These are phyloP conservation scores for Carpinus viminea DNA, from an alignment of 306 rosid species.

Conservation along the genomic window DNA sequence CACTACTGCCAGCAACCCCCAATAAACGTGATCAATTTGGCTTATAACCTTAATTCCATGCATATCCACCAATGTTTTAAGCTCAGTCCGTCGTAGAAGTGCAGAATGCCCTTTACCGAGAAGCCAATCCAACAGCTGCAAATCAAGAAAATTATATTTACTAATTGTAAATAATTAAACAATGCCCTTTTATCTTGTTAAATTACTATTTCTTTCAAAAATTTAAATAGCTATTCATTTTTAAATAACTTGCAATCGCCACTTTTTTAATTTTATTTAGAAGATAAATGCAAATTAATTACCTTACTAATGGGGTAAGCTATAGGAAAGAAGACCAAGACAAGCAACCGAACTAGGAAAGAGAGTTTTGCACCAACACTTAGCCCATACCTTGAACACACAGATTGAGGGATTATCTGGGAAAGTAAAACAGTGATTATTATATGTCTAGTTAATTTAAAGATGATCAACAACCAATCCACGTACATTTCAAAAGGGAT, in stretches of 20 bases:
- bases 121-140: constrained; percentile 70
- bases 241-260: too few species aligned
- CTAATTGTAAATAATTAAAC: not conserved
- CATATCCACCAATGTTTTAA: constrained; percentile 73
- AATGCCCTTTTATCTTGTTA: not conserved
- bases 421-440: not conserved
- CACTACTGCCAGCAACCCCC: not conserved
- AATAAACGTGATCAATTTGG: too few species aligned
- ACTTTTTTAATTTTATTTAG: not conserved
- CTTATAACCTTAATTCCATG: constrained; percentile 63
- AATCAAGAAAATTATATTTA: not conserved
- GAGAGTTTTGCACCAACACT: constrained; percentile 62
- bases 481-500: not conserved
- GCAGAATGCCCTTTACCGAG: constrained; percentile 64
- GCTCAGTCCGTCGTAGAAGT: constrained; percentile 63
- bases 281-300: not conserved
- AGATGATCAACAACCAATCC: constrained; percentile 9
- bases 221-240: too few species aligned
- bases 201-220: too few species aligned
- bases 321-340: constrained; percentile 62
- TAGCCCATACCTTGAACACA: constrained; percentile 64
- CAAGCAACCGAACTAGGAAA: constrained; percentile 55
- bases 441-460: not conserved
- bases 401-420: constrained; percentile 82
- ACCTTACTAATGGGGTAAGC: constrained; percentile 87